Base-by-base conservation (phyloP, 1,284 basidiomycete genomes). In the Sporisorium scitamineum region DNA sequence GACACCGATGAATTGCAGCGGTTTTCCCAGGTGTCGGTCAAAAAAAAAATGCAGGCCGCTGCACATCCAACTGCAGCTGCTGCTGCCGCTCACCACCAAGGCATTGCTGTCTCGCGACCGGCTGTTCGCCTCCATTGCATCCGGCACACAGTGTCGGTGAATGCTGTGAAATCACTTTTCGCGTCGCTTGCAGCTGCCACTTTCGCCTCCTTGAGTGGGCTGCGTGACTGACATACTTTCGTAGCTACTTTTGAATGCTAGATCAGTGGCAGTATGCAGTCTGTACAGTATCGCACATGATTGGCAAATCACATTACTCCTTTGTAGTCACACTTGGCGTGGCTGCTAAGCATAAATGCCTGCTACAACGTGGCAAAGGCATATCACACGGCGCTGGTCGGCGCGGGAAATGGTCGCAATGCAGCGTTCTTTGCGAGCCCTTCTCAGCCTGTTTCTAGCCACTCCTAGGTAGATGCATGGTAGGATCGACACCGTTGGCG, bases 41-140 rank as follows among this genome's bases (percentile, higher is more conserved):
- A 58, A 65, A 65, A 27, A 65, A 65, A 27, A 32, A 58, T 71
- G 69, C 63, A 59, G 11, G 52, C 27, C 16, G 51, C 62, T 71
- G 62, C 69, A 61, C 61, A 50, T 70, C 62, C 31, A 65, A 47
- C 26, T 39, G 58, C 56, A 54, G 37, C 37, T 39, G 37, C 37
- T 39, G 37, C 34, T 34, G 34, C 13, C 34, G 34, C 37, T 18
- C 37, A 42, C n/a, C 39, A 20, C 20, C 39, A 20, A 3, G 10
- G 18, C 39, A 20, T 50, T 18, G 13, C 22, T 20, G 5, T 31
- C 48, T 29, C 27, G n/a, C 27, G 29, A 11, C 29, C 20, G 44
- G 26, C 44, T 27, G 45, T 10, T 47, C 45, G 26, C 27, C 1
- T 37, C 13, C 7, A 39, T 39, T 8, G 18, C 37, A 39, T 39